phyloP scores from a whole-genome alignment of 164 flowering plant species.

The Protea cynaroides region DNA sequence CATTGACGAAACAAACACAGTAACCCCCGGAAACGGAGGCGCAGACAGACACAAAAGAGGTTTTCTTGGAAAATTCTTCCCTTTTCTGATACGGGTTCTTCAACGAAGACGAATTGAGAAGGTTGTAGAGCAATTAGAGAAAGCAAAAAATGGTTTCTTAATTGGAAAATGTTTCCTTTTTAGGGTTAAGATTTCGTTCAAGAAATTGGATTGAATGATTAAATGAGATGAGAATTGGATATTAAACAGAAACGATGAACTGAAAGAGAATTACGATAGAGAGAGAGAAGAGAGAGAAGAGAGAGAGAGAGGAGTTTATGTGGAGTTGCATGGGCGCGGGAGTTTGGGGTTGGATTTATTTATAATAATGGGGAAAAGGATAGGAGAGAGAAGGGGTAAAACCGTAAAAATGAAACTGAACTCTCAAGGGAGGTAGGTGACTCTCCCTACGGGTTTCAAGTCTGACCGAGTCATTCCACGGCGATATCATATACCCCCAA shows the following conservation, averaged over 20 bases:
- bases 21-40: too few species aligned
- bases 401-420: too few species aligned
- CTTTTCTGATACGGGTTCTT: too few species aligned
- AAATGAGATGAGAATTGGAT: background rate
- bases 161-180: background rate
- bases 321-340: slow-evolving; percentile 25
- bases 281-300: background rate
- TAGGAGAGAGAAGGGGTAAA: background rate
- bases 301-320: slow-evolving; percentile 4
- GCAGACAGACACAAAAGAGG: background rate
- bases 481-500: too few species aligned
- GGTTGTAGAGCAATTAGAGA: background rate
- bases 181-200: background rate
- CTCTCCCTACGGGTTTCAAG: too few species aligned
- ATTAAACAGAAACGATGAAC: background rate
- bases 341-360: slow-evolving; percentile 3
- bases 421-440: too few species aligned
- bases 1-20: slow-evolving; percentile 17
- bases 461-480: too few species aligned
- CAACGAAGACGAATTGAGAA: background rate
- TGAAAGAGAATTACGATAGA: too few species aligned
- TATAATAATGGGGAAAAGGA: background rate
- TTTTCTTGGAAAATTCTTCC: too few species aligned
- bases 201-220: background rate
- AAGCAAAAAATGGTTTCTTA: too few species aligned